Base-by-base conservation (phyloP, 2,329 filamentous ascomycete species). In the Aspergillus felis region DNA sequence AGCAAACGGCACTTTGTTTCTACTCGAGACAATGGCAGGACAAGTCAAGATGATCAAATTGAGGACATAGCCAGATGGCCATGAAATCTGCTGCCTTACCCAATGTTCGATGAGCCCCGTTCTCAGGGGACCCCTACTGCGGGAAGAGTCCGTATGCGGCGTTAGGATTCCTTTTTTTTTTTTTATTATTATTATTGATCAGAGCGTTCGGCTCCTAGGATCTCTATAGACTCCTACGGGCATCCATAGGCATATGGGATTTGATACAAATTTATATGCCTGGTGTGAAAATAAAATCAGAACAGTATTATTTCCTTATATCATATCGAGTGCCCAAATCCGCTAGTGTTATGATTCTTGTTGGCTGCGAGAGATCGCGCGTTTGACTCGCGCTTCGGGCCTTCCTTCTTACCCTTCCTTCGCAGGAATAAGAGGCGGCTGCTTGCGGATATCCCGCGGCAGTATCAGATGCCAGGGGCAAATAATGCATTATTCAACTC, bases 351-450 rank as follows among this genome's bases (percentile, higher is more conserved):
- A 60, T 60, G 58, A 60, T 60, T 60, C 58, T 57, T 53, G 47
- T 60, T 60, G 57, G 58, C 53, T 60, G 52, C 38, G 58, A 57
- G 58, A 60, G 58, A 61, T 57, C 64, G 28, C 54, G 48, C 48
- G 57, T 58, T 58, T 54, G 49, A 58, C 22, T 56, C 54, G 48
- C 50, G 51, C 28, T 50, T 55, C 53, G 53, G 53, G 32, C 28
- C 28, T 29, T 25, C 24, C 3, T 25, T 25, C 3, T 25, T 25
- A 3, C 24, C 3, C 24, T 25, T 25, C 24, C 24, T 25, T 25
- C 3, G 32, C 32, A 17, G 14, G 14, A 38, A 17, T 38, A 7
- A 38, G 14, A 17, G 32, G 32, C 32, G 14, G 32, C 32, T 38
- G 14, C 32, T 38, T 38, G 14, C 32, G 32, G 32, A 38, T 38